These are phyloP conservation scores for Cadophora sp. DNA, from an alignment of 2,329 filamentous ascomycete species.

Conservation along the genomic window DNA sequence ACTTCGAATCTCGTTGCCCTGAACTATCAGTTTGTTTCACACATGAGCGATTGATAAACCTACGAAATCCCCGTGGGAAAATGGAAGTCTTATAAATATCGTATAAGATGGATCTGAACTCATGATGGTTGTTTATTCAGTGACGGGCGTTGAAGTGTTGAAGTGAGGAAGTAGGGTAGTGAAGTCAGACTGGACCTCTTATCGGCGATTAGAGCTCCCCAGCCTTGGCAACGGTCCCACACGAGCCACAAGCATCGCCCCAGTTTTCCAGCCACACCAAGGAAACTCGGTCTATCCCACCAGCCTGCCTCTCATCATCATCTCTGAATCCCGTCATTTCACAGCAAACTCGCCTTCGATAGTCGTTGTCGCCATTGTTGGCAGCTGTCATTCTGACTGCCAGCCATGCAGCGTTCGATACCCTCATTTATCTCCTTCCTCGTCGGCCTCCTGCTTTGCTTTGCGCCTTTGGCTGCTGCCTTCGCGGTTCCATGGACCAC, in stretches of 20 bases:
- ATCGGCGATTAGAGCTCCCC: slow-evolving; percentile 9
- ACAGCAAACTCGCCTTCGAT: not conserved
- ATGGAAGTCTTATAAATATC: slow-evolving; percentile 88
- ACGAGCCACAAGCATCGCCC: not conserved
- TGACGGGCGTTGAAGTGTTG: not conserved
- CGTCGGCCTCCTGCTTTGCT: slow-evolving; percentile 25
- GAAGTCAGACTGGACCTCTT: too few species aligned
- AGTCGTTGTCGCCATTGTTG: slow-evolving; percentile 69
- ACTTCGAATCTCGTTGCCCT: slow-evolving; percentile 83
- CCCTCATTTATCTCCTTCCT: slow-evolving; percentile 21
- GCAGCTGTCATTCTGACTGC: slow-evolving; percentile 86
- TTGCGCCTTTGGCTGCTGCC: slow-evolving; percentile 23
- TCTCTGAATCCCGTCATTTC: slow-evolving; percentile 9
- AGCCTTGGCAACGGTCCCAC: slow-evolving; percentile 14
- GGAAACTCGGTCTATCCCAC: not conserved
- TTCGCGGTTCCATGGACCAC: slow-evolving; percentile 36
- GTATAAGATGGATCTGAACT: slow-evolving; percentile 55
- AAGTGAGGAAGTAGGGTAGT: too few species aligned
- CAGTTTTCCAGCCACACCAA: not conserved
- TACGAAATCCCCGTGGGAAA: slow-evolving; percentile 85
- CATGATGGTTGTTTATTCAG: slow-evolving; percentile 36
- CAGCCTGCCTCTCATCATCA: not conserved
- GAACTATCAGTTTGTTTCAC: slow-evolving; percentile 22
- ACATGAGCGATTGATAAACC: slow-evolving; percentile 42
- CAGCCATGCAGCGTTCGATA: slow-evolving; percentile 66